These are phyloP conservation scores for Epichloe uncinata DNA, from an alignment of 2,329 filamentous ascomycete species.

Conservation along the genomic window DNA sequence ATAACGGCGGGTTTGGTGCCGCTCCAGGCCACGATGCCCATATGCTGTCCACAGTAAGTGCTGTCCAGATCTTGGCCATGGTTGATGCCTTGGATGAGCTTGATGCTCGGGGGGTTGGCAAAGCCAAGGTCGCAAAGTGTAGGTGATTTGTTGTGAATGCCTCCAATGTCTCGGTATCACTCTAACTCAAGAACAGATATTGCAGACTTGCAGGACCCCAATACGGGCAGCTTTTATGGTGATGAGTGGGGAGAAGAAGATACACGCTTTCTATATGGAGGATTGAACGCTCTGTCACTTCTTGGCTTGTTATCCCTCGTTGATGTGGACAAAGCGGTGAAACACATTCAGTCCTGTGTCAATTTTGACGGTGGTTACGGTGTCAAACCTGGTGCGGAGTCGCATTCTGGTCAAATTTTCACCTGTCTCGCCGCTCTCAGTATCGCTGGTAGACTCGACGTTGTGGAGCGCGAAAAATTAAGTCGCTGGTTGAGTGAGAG, in stretches of 20 bases:
- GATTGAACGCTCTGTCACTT: constrained; percentile 79
- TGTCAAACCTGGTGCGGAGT: constrained; percentile 78
- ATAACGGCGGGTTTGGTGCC: constrained; percentile 82
- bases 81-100: constrained; percentile 76
- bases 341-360: constrained; percentile 66
- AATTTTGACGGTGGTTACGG: constrained; percentile 96
- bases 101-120: constrained; percentile 51
- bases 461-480: constrained; percentile 70
- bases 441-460: constrained; percentile 69
- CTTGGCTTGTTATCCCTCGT: constrained; percentile 60
- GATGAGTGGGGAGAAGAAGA: constrained; percentile 96
- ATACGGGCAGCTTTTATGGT: constrained; percentile 79
- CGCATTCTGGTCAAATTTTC: constrained; percentile 90
- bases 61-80: constrained; percentile 82
- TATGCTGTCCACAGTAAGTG: constrained; percentile 91
- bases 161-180: constrained; percentile 5
- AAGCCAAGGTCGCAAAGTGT: constrained; percentile 67
- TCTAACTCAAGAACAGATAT: constrained; percentile 43
- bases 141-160: constrained; percentile 25
- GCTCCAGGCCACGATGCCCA: constrained; percentile 91
- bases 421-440: constrained; percentile 80
- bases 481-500: constrained; percentile 88
- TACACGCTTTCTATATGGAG: constrained; percentile 85
- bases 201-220: constrained; percentile 62
- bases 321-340: constrained; percentile 67